Base-by-base conservation (phyloP, 352 stramenopile species). In the Phytophthora cryptogea region DNA sequence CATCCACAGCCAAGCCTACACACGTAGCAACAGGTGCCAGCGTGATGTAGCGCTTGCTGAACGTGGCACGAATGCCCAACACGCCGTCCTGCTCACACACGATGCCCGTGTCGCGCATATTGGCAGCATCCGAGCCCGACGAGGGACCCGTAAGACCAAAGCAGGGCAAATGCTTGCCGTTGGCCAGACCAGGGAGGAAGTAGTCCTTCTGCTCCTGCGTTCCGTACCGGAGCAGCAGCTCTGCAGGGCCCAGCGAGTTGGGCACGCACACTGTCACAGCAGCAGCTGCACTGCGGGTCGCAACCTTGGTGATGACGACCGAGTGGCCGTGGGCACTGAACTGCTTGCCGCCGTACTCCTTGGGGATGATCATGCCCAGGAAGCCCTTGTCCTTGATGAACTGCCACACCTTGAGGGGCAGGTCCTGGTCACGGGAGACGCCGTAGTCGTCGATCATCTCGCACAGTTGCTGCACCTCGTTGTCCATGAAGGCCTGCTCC, bases 21-120 rank as follows among this genome's bases (percentile, higher is more conserved):
- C 97, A 96, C 36, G 96, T 97, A 32, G 97, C 97, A 9, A 99
- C 95, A 5, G 97, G 97, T 14, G 97, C 97, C 50, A 99, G 69
- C 8, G 97, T 99, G 71, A 99, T 99, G 86, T 99, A 99, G 53
- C 97, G 86, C 80, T 99, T 99, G 76, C 97, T 98, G 82, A 99
- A 99, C 46, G 83, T 92, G 5, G 96, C 95, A 40, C 92, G 83
- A 44, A 99, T 97, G 35, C 96, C 97, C 23, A 99, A 63, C 35
- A 98, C 92, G n/a, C 97, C 97, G 66, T 98, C 84, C 53, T 96
- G 73, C 62, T 96, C 88, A 54, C 90, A 90, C 5, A 99, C 97
- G 30, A 97, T 79, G 66, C 96, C 96, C 43, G 82, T 95, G 70
- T 98, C 94, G 63, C 96, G 96, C 75, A 99, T 96, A 50, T 77